These are phyloP conservation scores for Pseudevernia furfuracea DNA, from an alignment of 495 filamentous ascomycete genomes.

Conservation along the genomic window DNA sequence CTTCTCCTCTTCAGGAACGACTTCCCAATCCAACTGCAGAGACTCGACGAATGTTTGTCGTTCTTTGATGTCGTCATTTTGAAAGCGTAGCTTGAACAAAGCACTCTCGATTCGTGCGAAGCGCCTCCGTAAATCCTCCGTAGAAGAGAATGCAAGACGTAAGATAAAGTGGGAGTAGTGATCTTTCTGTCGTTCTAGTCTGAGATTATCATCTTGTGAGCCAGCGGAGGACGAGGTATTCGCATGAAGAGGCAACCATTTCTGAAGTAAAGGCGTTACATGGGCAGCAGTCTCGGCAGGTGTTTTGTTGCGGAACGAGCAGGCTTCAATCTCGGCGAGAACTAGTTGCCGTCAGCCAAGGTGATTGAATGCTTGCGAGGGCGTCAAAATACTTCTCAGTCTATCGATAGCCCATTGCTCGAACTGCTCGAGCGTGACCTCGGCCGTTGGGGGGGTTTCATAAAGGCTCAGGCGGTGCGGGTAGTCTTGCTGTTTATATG, in stretches of 20 bases:
- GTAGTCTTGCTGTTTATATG: constrained; percentile 68
- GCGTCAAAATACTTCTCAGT: constrained; percentile 52
- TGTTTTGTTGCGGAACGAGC: constrained; percentile 85
- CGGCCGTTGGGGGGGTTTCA: constrained; percentile 73
- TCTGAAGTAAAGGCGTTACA: constrained; percentile 72
- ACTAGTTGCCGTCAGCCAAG: constrained; percentile 44
- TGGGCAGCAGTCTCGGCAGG: constrained; percentile 67
- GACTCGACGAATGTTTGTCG: constrained; percentile 66
- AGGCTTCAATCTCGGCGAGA: constrained; percentile 90
- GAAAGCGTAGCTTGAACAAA: constrained; percentile 76
- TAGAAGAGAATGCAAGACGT: constrained; percentile 82
- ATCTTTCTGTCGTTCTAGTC: constrained; percentile 80
- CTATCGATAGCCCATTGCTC: constrained; percentile 99
- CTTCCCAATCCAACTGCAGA: constrained; percentile 74
- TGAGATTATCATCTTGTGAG: constrained; percentile 42
- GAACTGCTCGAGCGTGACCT: constrained; percentile 95
- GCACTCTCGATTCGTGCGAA: constrained; percentile 81
- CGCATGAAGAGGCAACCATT: constrained; percentile 75
- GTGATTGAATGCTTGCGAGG: not conserved
- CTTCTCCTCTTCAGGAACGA: constrained; percentile 69
- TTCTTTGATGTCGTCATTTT: constrained; percentile 61
- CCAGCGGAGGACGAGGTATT: constrained; percentile 57
- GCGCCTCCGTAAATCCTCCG: constrained; percentile 83
- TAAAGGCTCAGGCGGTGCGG: constrained; percentile 89
- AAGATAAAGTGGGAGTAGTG: constrained; percentile 98